Evolutionary conservation across 2,329 filamentous ascomycete species (phyloP), one percentile per base, ranked within the genome.

Genomic region (Colletotrichum sojae): DNA sequence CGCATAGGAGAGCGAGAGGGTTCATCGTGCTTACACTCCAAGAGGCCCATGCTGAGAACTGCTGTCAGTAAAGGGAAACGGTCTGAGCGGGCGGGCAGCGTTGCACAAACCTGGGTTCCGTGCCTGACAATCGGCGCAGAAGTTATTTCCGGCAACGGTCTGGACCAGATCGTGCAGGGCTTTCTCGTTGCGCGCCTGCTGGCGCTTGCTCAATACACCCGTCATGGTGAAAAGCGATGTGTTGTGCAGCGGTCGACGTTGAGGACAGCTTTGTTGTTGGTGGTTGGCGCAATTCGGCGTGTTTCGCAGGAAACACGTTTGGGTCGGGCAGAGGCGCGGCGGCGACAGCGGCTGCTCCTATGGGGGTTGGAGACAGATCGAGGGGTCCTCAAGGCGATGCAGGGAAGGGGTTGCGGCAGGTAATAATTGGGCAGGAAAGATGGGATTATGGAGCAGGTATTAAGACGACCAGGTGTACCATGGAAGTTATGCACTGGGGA

Each of bases 171-270:
- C 95, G 78, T 98, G 94, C 73, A 99, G 86, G 64, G 90, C 86
- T 79, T 94, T 94, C 85, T 99, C 96, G 82, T 99, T 98, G 83
- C 96, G 95, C 86, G 93, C 94, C 87, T 98, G 95, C 84, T 98
- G 94, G 83, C 96, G 94, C 88, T 98, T 99, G 86, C 91, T 97
- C 80, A 97, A 86, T 52, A 90, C 86, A 63, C 88, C 87, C 65
- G 93, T 88, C 93, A 95, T 96, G 73, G 10, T 71, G 20, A 57
- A 62, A 48, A 57, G 52, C 18, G 55, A 36, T 12, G 31, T 10
- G 15, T 9, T 36, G 60, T 66, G 43, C 55, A 66, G 56, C 66
- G 62, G 51, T 66, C 43, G 55, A 66, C 49, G 62, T 62, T 20
- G 67, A 25, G 27, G 39, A 39, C 25, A 53, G 52, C 16, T 20